Evolutionary conservation across 2,329 filamentous ascomycete species (phyloP), one percentile per base, ranked within the genome.

Genomic region (Raffaelea arxii): DNA sequence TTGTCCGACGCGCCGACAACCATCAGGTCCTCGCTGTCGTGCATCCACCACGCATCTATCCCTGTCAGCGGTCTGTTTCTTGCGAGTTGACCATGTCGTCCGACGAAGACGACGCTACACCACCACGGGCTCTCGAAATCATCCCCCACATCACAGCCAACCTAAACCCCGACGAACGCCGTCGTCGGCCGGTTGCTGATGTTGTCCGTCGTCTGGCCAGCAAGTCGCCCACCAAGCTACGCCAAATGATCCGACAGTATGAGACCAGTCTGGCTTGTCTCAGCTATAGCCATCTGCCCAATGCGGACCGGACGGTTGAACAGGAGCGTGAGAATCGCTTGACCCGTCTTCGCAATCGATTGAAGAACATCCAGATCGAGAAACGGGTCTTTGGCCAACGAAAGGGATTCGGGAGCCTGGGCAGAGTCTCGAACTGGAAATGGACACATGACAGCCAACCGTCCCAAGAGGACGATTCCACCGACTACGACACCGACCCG

Each of bases 81-180:
- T 81, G 78, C n/a, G 84, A 88, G 56, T 67, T 86, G n/a, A 68
- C 79, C 32, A 74, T 88, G n/a, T n/a, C n/a, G n/a, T n/a, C n/a
- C n/a, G n/a, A n/a, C n/a, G n/a, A n/a, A n/a, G n/a, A n/a, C n/a
- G n/a, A n/a, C n/a, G n/a, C n/a, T 2, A n/a, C 36, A 1, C 77
- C 84, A 25, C 71, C 81, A 0, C 84, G 84, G 6, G 73, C 68
- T 16, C 88, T 87, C 61, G 76, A 77, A 38, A 75, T 88, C 0
- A 65, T 86, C 9, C 76, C 85, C 80, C 82, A 0, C 56, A 57
- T 24, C 57, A 65, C 12, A 68, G 69, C 9, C 63, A 69, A 7
- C 58, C 62, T 4, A 57, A 62, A 3, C 64, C 67, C 2, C 72
- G 75, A 0, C n/a, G n/a, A n/a, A n/a, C n/a, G n/a, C n/a, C n/a